Evolutionary conservation across 73 alveolate genomes (phyloP).

Genomic region (Blepharisma japonicum): DNA sequence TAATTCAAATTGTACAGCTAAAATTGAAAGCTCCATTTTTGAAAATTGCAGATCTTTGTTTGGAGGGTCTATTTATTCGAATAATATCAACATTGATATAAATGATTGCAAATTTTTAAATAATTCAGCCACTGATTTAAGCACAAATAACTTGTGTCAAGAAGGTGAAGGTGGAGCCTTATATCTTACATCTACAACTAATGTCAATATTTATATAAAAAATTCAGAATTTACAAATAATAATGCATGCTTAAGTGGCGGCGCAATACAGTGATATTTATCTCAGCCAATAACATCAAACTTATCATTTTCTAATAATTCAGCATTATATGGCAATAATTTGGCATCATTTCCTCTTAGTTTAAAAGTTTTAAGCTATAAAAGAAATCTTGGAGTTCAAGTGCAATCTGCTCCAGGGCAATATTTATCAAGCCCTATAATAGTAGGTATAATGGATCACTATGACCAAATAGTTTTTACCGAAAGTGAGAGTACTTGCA

Average conservation of each 20-base stretch:
- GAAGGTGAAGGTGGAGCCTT: no score
- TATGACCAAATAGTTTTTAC: not conserved
- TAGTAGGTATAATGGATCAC: not conserved
- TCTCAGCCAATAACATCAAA: not conserved
- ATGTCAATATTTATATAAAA: not conserved
- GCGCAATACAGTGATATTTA: not conserved
- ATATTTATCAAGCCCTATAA: not conserved
- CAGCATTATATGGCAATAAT: slow-evolving; percentile 3
- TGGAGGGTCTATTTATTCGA: no score
- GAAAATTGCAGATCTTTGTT: no score
- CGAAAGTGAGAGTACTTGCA: not conserved
- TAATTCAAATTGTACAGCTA: no score
- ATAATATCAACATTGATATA: no score
- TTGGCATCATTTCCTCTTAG: not conserved
- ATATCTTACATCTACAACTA: no score
- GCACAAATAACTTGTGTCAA: no score
- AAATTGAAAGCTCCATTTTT: no score
- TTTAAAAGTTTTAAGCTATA: not conserved
- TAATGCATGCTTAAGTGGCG: slow-evolving; percentile 1
- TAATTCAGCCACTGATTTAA: no score
- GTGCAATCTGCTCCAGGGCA: not conserved
- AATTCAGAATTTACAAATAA: not conserved
- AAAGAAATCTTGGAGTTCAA: not conserved
- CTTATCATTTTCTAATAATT: not conserved
- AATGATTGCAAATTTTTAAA: no score